Conservation (phyloP, 805 yeast genomes). For the Saturnispora hagleri region DNA sequence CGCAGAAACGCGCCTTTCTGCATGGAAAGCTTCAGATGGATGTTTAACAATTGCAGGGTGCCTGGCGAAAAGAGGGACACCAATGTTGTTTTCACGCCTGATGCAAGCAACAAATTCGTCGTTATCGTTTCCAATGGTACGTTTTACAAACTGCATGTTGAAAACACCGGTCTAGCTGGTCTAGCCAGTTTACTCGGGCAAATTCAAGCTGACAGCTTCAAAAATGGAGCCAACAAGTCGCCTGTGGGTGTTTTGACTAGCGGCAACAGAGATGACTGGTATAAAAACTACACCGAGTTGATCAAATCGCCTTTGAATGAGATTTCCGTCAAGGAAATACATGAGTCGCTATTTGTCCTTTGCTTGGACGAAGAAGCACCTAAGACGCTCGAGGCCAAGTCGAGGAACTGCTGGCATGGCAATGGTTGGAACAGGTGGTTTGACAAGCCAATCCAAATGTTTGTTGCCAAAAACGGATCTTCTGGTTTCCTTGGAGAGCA, state of each 20-base stretch:
- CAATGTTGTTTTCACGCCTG: constrained; percentile 37
- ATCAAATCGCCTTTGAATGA: constrained; percentile 51
- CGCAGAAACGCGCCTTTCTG: constrained; percentile 72
- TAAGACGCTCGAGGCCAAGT: constrained; percentile 70
- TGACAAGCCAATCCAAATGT: constrained; percentile 85
- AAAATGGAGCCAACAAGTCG: constrained; percentile 31
- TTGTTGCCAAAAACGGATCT: constrained; percentile 71
- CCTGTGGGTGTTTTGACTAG: constrained; percentile 77
- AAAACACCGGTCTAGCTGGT: constrained; percentile 40
- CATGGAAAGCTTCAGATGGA: constrained; percentile 84
- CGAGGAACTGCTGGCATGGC: constrained; percentile 91
- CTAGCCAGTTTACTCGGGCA: constrained; percentile 50
- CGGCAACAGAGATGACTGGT: constrained; percentile 80
- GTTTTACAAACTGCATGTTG: constrained; percentile 69
- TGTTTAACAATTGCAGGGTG: constrained; percentile 84
- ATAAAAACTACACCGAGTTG: constrained; percentile 48
- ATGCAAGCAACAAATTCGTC: constrained; percentile 50
- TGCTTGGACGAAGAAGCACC: constrained; percentile 72
- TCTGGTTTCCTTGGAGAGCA: constrained; percentile 96
- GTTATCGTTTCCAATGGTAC: constrained; percentile 67
- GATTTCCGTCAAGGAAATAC: constrained; percentile 55
- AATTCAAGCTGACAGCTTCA: constrained; percentile 35
- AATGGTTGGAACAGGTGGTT: constrained; percentile 86
- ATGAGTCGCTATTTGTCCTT: constrained; percentile 69
- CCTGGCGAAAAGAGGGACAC: constrained; percentile 62